Percentiles rank a stretch among this genome's conserved stretches.
These are phyloP conservation scores for Trichoderma polysporum DNA, from an alignment of 2,329 filamentous ascomycete species.

Conservation along the genomic window DNA sequence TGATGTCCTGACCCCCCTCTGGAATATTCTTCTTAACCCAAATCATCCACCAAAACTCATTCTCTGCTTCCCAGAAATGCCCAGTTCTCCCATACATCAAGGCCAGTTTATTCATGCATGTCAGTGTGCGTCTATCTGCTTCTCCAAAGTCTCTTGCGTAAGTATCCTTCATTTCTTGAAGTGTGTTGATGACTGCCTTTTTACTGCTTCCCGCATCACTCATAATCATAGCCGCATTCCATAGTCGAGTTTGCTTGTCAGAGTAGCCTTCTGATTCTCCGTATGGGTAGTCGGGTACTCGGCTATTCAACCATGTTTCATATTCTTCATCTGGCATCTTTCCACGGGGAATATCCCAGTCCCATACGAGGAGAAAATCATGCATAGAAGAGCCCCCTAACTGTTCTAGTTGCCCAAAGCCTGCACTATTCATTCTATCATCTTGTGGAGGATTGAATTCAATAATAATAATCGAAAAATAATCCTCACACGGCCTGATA, in stretches of 20 bases:
- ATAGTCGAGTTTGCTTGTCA: neutral
- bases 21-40: neutral
- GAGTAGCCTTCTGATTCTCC: neutral
- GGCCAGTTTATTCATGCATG: neutral
- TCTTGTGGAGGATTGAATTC: neutral
- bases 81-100: neutral
- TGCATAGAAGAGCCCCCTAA: neutral
- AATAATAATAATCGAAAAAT: neutral
- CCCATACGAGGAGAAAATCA: constrained; percentile 9
- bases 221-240: neutral
- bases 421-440: too few species aligned
- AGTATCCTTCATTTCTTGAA: neutral
- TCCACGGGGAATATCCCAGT: neutral
- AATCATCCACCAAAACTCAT: constrained; percentile 1
- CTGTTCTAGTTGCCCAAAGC: neutral
- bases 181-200: neutral
- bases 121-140: neutral
- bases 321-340: neutral
- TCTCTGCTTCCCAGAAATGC: neutral
- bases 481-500: neutral
- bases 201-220: neutral
- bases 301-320: neutral
- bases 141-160: neutral
- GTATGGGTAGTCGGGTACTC: neutral
- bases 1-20: neutral